These are phyloP conservation scores for Rhexocercosporidium sp. DNA, from an alignment of 2,329 filamentous ascomycete species.

Conservation along the genomic window DNA sequence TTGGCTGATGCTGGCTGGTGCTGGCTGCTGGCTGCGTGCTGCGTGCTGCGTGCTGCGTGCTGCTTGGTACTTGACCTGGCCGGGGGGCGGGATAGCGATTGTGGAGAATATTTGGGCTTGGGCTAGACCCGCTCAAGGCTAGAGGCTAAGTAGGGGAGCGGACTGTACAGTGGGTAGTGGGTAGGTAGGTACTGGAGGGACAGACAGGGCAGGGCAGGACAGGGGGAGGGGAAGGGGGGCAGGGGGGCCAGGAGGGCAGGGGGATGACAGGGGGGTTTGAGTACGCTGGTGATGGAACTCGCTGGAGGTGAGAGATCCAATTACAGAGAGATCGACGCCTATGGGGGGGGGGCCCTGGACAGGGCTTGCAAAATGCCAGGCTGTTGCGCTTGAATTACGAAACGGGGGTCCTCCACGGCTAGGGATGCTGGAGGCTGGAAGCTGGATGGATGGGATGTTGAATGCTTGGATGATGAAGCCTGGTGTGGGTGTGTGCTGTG, in stretches of 20 bases:
- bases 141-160: background rate
- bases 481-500: background rate
- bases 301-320: slow-evolving; percentile 23
- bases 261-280: slow-evolving; percentile 4
- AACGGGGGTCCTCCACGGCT: slow-evolving; percentile 17
- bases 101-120: slow-evolving; percentile 20
- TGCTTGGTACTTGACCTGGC: too few relatives aligned
- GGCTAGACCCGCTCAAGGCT: background rate
- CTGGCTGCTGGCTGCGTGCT: too few relatives aligned
- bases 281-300: slow-evolving; percentile 16
- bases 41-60: too few relatives aligned
- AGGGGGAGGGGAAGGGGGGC: background rate
- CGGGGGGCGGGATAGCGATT: slow-evolving; percentile 30
- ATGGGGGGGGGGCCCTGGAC: slow-evolving; percentile 13
- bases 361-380: slow-evolving; percentile 17
- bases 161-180: too few relatives aligned
- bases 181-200: background rate
- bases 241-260: slow-evolving; percentile 10
- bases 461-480: background rate
- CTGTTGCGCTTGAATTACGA: slow-evolving; percentile 10
- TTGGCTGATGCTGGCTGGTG: too few relatives aligned
- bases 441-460: background rate
- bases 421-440: background rate
- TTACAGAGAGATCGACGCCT: slow-evolving; percentile 32
- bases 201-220: background rate